Base-by-base conservation (phyloP, 2,329 filamentous ascomycete species). In the Cytospora piceae region DNA sequence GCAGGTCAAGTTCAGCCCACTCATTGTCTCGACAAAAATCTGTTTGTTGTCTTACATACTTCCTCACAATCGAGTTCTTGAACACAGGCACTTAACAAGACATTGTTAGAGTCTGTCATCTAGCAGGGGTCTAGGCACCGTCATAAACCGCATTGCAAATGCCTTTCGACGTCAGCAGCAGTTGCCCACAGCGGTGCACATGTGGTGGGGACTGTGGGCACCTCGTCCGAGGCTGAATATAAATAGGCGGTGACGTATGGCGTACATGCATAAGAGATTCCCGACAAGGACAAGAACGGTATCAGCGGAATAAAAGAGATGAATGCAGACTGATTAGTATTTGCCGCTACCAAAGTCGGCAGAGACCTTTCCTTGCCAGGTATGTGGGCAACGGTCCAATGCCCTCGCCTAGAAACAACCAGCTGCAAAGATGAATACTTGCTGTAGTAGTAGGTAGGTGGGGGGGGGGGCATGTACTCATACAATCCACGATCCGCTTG, bases 401-500 rank as follows among this genome's bases (percentile, higher is more conserved):
- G 42, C 20, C 6, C 20, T 46, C 20, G 42, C 42, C 20, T 14
- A 4, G 9, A 6, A 46, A 46, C 20, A n/a, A n/a, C 17, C n/a
- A 22, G 20, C 20, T 46, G 42, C 20, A 46, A 37, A 4, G 2
- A 37, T 37, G 8, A 9, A 34, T 12, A 15, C 34, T 37, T 37
- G 34, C 2, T 15, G 34, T 37, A 37, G 22, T 49, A 24, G 46
- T 8, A 12, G 9, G n/a, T 4, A 24, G 15, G 15, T 4, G 15
- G 17, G 15, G 5, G 15, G 52, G 17, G 46, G 27, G 29, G 49
- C 34, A 52, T 24, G 31, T 46, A 39, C 61, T 63, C 22, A 37
- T 52, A 63, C 53, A 52, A 57, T 63, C 39, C 53, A 63, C 53
- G 24, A 57, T 57, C 22, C 53, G 17, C 53, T 63, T 63, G 39